These are phyloP conservation scores for Westerdykella sp. DNA, from an alignment of 2,329 filamentous ascomycete genomes.

Conservation along the genomic window DNA sequence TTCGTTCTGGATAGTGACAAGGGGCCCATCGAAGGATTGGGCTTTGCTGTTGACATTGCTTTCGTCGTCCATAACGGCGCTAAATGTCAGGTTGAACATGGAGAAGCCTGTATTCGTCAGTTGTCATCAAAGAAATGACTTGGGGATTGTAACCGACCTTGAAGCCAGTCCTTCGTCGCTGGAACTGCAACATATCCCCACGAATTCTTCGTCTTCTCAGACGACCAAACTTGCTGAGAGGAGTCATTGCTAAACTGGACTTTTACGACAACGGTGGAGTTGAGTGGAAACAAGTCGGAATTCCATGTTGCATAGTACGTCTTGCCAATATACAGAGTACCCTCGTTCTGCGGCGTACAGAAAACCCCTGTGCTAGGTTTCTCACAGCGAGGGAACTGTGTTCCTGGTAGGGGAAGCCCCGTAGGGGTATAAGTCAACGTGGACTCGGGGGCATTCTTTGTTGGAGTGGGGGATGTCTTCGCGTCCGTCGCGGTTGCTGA, in stretches of 20 bases:
- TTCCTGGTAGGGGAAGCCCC: conserved; percentile 5
- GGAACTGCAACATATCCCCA: conserved; percentile 36
- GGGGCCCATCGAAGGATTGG: conserved; percentile 31
- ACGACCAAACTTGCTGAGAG: conserved; percentile 33
- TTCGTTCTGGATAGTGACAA: conserved; percentile 30
- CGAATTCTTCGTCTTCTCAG: conserved; percentile 31
- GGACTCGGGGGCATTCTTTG: conserved; percentile 4
- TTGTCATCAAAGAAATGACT: no score
- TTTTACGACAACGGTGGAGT: conserved; percentile 20
- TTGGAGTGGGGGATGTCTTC: background rate
- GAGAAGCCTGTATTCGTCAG: conserved; percentile 7
- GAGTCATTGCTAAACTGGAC: conserved; percentile 34
- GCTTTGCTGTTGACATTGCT: conserved; percentile 16
- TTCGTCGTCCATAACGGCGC: conserved; percentile 26
- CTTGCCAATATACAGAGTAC: conserved; percentile 31
- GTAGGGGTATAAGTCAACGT: conserved; percentile 7
- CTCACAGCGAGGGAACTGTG: conserved; percentile 28
- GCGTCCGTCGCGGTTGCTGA: background rate
- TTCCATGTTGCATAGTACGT: conserved; percentile 35
- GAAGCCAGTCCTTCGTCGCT: conserved; percentile 39
- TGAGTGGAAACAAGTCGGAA: conserved; percentile 14
- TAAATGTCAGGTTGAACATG: conserved; percentile 35
- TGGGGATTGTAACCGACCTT: conserved; percentile 13
- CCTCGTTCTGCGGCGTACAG: conserved; percentile 32
- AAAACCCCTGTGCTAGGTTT: conserved; percentile 23